These are phyloP conservation scores for Tetrapisispora arboricola DNA, from an alignment of 805 yeast species.

Conservation along the genomic window DNA sequence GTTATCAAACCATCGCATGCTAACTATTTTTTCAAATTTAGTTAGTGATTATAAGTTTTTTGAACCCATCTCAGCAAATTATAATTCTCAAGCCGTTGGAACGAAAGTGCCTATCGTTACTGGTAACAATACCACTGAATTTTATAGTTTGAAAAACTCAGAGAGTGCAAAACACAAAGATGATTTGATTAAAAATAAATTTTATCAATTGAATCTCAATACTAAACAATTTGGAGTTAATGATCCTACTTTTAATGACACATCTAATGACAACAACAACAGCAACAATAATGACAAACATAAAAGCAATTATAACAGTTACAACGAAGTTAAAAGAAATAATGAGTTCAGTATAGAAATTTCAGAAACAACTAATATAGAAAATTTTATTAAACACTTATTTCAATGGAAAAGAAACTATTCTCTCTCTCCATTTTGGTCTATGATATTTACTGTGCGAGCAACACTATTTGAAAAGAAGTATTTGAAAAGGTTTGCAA, in stretches of 20 bases:
- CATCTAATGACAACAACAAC: not conserved
- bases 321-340: too few relatives aligned
- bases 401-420: constrained; percentile 22
- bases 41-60: constrained; percentile 16
- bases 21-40: constrained; percentile 15
- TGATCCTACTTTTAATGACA: not conserved
- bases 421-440: constrained; percentile 42
- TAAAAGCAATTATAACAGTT: not conserved
- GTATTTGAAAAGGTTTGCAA: constrained; percentile 30
- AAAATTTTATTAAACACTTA: constrained; percentile 24
- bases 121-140: constrained; percentile 2
- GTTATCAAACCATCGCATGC: not conserved
- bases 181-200: constrained; percentile 8
- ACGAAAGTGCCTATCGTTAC: constrained; percentile 8
- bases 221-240: not conserved
- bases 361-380: constrained; percentile 21
- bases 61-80: constrained; percentile 17
- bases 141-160: not conserved
- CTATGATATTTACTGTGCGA: constrained; percentile 40
- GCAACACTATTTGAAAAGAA: constrained; percentile 39
- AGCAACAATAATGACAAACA: not conserved
- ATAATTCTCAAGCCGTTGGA: constrained; percentile 18
- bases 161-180: not conserved
- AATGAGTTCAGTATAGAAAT: constrained; percentile 6
- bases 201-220: constrained; percentile 5